Evolutionary conservation across 2,329 filamentous ascomycete species (phyloP).

Genomic region (Nigrospora osmanthi): DNA sequence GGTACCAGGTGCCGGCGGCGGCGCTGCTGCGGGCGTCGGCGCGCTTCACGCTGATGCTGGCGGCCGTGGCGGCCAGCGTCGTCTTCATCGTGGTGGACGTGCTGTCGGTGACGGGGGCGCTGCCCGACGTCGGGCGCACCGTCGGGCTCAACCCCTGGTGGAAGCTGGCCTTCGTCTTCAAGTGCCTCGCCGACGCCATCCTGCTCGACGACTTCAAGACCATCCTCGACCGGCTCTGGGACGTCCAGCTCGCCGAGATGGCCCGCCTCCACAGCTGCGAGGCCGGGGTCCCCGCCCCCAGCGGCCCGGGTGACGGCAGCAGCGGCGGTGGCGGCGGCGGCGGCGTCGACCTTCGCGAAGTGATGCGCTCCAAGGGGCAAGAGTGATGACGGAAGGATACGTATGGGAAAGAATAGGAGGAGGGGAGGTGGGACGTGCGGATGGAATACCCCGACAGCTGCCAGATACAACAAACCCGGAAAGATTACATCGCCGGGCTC

Average conservation of each 20-base stretch:
- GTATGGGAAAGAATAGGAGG: too few species aligned
- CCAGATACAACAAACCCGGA: too few species aligned
- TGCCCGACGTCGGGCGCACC: constrained; percentile 27
- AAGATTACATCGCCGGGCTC: too few species aligned
- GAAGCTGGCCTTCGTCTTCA: constrained; percentile 56
- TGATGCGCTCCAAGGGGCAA: too few species aligned
- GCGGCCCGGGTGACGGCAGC: too few species aligned
- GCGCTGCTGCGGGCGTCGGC: constrained; percentile 55
- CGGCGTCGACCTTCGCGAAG: too few species aligned
- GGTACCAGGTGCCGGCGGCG: constrained; percentile 49
- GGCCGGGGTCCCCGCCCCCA: too few species aligned
- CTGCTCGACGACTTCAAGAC: constrained; percentile 64
- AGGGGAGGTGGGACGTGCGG: too few species aligned
- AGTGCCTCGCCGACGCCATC: constrained; percentile 59
- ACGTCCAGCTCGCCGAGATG: background rate
- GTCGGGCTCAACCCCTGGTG: constrained; percentile 55
- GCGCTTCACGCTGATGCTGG: constrained; percentile 55
- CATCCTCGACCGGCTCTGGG: constrained; percentile 26
- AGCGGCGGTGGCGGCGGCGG: too few species aligned
- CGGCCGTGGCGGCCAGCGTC: constrained; percentile 52
- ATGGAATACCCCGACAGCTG: too few species aligned
- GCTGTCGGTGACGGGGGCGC: constrained; percentile 45
- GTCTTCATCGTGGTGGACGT: constrained; percentile 55
- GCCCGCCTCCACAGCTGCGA: constrained; percentile 36
- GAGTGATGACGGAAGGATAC: too few species aligned